Evolutionary conservation across 192 early-diverging fungal genomes (phyloP), one percentile per base, ranked within the genome.

Genomic region (Umbelopsis sp.): DNA sequence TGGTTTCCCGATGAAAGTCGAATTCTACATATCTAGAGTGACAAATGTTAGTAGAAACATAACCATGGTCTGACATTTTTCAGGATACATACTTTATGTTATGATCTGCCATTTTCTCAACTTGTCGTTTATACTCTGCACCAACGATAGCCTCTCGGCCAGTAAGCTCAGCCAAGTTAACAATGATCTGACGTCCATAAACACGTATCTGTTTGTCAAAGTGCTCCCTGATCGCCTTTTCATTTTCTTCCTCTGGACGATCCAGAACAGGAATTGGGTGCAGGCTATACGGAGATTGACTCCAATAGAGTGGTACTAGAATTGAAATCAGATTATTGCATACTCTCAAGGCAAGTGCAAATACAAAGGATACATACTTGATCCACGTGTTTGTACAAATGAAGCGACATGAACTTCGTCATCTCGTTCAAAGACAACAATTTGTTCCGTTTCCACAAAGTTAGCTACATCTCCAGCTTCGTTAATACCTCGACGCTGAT

Each of bases 371-470:
- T 22, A 70, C 72, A 66, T 75, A 84, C 80, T 97, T 5, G 94
- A 97, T 3, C 97, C 97, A 45, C 96, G 87, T 5, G 90, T 95
- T 80, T 99, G 96, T 21, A 98, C 84, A 83, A 94, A 96, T 32
- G 93, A 94, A 3, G 84, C 84, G 51, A 83, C 71, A 53, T 93
- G 87, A 29, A 79, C 79, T 14, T 67, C 75, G 16, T 83, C 74
- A 47, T 81, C 68, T 49, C 82, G 76, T 76, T 83, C 83, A n/a
- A 88, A 80, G 14, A 86, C 74, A 4, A 97, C 77, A 24, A 98
- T 81, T 81, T 97, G 95, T 77, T 99, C 96, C 3, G 96, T 98
- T 77, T 99, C 97, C 0, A 98, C 96, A 87, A 91, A 98, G 84
- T 99, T 99, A 34, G 97, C 92, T 2, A 95, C 93, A 69, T 93